Evolutionary conservation across 345 rosid species (phyloP), one percentile per base, ranked within the genome.

Genomic region (Populus ilicifolia): DNA sequence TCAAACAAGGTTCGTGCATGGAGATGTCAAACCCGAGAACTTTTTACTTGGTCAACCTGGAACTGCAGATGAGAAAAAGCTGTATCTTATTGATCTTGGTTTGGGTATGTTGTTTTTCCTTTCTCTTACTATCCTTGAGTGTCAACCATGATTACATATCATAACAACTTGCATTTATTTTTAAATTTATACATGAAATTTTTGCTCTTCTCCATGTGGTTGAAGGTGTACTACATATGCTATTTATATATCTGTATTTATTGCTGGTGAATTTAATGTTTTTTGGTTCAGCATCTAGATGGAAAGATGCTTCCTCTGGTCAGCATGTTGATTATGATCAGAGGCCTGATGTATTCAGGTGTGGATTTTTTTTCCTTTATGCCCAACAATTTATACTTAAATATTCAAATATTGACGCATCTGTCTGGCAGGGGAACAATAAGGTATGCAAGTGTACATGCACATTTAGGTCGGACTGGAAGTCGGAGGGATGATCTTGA

Each of bases 401-500:
- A 69, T 54, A 5, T 67, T 68, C 69, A 59, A 67, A 77, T 43
- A 21, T 17, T 72, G 36, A 20, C 11, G 2, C 14, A 21, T 63
- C 67, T 33, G 13, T 52, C 59, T 52, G 52, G 41, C 80, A 81
- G 84, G 73, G 84, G 84, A 48, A 81, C 84, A 36, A 78, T 81
- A 50, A 73, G 84, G 43, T 81, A 81, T 77, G 84, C 84, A 5
- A 81, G 84, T 64, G 84, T 81, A 13, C 84, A 81, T 74, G 84
- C 84, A 1, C 84, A 81, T 74, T 64, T 81, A 70, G 84, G 84
- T 13, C 78, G 84, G 65, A 81, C 81, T 68, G 84, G 80, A 50
- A 81, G 84, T 70, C 70, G 84, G 78, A 74, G 84, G 70, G 84
- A 81, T 77, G 84, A 81, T 70, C 84, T 81, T 44, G 84, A 77